Evolutionary conservation across 1,284 basidiomycete genomes (phyloP), one percentile per base, ranked within the genome.

Genomic region (Leccinum pallidistipes): DNA sequence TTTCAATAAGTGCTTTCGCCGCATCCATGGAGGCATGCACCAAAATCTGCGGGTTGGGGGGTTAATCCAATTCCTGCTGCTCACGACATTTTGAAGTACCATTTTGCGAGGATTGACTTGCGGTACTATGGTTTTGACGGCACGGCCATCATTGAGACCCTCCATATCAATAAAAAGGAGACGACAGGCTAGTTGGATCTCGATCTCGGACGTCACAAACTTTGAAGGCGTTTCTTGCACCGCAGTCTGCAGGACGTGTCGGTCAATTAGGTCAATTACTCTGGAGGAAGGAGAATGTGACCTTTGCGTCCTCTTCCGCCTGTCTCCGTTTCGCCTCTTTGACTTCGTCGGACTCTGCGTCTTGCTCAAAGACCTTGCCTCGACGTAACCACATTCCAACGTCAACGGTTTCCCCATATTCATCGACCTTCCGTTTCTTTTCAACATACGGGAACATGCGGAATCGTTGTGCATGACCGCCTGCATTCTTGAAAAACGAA

Each of bases 371-470:
- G 50, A 91, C 89, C 74, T 90, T 92, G 2, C 93, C 92, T 71
- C 92, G 93, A 66, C 92, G 82, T 66, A 97, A 73, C 96, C 96
- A 98, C 83, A 94, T 92, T 34, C 88, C 95, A 21, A 95, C 89
- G 75, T 99, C 97, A 52, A 98, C 82, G 6, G 90, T 91, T 80
- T 99, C 97, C 1, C 97, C 97, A 74, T 95, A 99, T 65, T 92
- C 92, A 74, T 99, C 97, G 16, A 99, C 91, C 66, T 90, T 82
- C 65, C 94, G 82, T 70, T 92, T 95, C 73, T 94, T 90, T 77
- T 99, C 97, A 43, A 97, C 87, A 69, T 95, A 95, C 0, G 97
- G 97, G 77, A 98, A 99, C 92, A 98, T 98, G 66, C 97, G 84
- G 75, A 92, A 98, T 49, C 97, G 84, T 70, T 88, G 91, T 45